Base-by-base conservation (phyloP, 257 asterid genomes). In the Rehmannia glutinosa region DNA sequence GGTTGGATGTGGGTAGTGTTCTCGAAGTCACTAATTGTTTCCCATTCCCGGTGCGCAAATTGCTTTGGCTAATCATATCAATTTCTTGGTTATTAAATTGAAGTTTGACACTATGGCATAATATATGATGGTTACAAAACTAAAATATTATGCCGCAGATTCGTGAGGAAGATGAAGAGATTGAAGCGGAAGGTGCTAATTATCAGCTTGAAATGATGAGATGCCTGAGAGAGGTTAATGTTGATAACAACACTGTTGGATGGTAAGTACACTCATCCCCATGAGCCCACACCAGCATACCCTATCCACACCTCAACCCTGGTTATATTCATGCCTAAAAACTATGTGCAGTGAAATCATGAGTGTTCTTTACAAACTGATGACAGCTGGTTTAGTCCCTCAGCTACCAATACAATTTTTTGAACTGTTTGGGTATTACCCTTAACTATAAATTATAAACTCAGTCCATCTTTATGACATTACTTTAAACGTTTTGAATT, bases 171-270 rank as follows among this genome's bases (percentile, higher is more conserved):
- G 99, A 93, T 71, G 99, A 93, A 74, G 99, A 93, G 87, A 71
- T 88, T 46, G 99, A 93, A 80, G 92, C 96, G 1, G 99, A 93
- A 59, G 98, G 99, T 73, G 96, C 97, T 60, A 93, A 88, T 80
- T 93, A 93, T 78, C 99, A 93, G 81, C 96, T 93, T 62, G 99
- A 93, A 68, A 86, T 93, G 99, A 93, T 93, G 99, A 84, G 99
- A 75, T 93, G 99, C 85, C 71, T 93, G 68, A 78, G 99, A 71
- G 99, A 93, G 81, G 99, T 93, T 80, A 93, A 93, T 78, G 98
- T 93, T 21, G 98, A 93, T 83, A 93, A 93, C 80, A 90, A 93
- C 80, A 93, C 98, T 0, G 98, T 90, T 72, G 98, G 97, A 64
- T 93, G 97, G 97, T 90, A 67, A 84, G 87, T 59, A 6, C 19